phyloP scores from a whole-genome alignment of 2,329 filamentous ascomycete genomes.

The Colletotrichum noveboracense region DNA sequence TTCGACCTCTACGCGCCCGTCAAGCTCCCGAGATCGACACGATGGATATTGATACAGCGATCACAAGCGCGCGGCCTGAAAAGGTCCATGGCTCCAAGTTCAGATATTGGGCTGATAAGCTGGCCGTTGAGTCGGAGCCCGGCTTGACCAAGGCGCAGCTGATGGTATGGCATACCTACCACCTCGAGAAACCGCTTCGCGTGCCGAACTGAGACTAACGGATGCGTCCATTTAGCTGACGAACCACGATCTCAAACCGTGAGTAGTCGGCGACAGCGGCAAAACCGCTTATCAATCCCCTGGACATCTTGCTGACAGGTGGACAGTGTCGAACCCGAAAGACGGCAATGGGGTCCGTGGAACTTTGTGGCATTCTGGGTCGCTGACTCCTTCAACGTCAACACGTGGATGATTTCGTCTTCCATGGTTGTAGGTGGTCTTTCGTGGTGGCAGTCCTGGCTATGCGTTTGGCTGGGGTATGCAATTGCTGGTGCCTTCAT shows the following conservation, averaged over 20 bases:
- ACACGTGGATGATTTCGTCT: conserved; percentile 75
- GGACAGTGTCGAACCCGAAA: conserved; percentile 70
- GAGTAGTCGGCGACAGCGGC: background rate
- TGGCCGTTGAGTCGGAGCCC: conserved; percentile 77
- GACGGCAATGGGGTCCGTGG: conserved; percentile 84
- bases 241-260: conserved; percentile 79
- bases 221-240: conserved; percentile 59
- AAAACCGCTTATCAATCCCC: background rate
- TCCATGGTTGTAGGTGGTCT: conserved; percentile 80
- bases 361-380: conserved; percentile 93
- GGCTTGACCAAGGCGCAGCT: conserved; percentile 80
- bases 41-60: conserved; percentile 19
- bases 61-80: conserved; percentile 15
- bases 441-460: conserved; percentile 91
- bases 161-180: conserved; percentile 58
- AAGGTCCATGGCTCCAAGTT: conserved; percentile 40
- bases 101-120: conserved; percentile 56
- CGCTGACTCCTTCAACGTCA: conserved; percentile 86
- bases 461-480: conserved; percentile 90
- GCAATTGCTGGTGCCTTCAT: conserved; percentile 78
- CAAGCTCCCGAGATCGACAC: background rate
- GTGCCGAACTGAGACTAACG: background rate
- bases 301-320: background rate
- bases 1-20: background rate
- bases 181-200: background rate